phyloP scores from a whole-genome alignment of 768 basidiomycete genomes.

The Termitomyces sp. region DNA sequence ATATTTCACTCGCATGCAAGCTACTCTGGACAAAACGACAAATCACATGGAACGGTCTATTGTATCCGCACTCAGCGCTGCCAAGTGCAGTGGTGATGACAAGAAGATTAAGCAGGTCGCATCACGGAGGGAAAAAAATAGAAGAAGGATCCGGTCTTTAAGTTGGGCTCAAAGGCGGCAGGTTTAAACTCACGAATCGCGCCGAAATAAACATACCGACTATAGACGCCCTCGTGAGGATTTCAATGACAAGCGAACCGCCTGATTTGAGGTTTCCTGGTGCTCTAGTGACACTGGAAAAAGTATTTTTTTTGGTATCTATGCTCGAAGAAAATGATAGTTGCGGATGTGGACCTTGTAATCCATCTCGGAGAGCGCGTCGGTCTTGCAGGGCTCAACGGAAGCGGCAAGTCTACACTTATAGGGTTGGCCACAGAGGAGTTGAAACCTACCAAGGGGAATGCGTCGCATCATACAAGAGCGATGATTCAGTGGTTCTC shows the following conservation, averaged over 20 bases:
- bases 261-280: conserved; percentile 22
- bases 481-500: conserved; percentile 55
- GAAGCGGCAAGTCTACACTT: conserved; percentile 42
- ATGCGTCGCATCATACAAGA: conserved; percentile 45
- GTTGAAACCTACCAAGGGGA: conserved; percentile 39
- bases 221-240: conserved; percentile 27
- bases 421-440: conserved; percentile 19
- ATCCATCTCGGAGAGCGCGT: conserved; percentile 22
- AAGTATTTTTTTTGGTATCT: conserved; percentile 18
- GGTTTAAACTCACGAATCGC: conserved; percentile 43
- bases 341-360: conserved; percentile 16
- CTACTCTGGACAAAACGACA: conserved; percentile 28
- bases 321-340: conserved; percentile 13
- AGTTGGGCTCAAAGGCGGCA: conserved; percentile 33
- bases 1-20: conserved; percentile 38
- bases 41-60: conserved; percentile 51
- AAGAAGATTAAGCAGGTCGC: conserved; percentile 49
- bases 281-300: conserved; percentile 18
- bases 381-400: conserved; percentile 28
- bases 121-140: conserved; percentile 55
- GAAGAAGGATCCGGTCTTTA: conserved; percentile 31
- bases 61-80: conserved; percentile 40
- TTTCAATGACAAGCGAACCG: conserved; percentile 23
- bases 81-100: conserved; percentile 57
- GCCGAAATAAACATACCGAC: conserved; percentile 34